Evolutionary conservation across 805 yeast genomes (phyloP).

Genomic region (Ogataea philodendri): DNA sequence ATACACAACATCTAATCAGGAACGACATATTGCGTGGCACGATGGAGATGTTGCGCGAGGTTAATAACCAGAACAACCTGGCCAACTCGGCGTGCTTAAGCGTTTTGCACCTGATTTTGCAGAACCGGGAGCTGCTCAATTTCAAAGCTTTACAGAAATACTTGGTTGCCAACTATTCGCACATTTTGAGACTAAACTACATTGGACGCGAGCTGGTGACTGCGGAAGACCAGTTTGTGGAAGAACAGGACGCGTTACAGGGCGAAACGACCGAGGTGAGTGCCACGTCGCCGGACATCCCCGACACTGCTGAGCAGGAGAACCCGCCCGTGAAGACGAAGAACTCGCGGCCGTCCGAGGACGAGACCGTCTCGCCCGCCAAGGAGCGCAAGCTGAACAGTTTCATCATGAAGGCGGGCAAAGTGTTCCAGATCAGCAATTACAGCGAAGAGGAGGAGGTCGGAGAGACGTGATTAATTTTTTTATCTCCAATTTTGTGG

Average conservation of each 20-base stretch:
- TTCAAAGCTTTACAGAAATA: constrained; percentile 23
- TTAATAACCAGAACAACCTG: constrained; percentile 54
- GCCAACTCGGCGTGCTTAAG: constrained; percentile 76
- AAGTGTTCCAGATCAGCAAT: constrained; percentile 18
- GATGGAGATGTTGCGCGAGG: constrained; percentile 47
- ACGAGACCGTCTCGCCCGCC: constrained; percentile 18
- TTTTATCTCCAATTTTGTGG: constrained; percentile 11
- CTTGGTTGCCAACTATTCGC: constrained; percentile 19
- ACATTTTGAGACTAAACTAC: constrained; percentile 17
- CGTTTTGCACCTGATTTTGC: constrained; percentile 35
- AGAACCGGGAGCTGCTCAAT: constrained; percentile 21
- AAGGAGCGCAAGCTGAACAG: constrained; percentile 23
- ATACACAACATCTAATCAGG: constrained; percentile 54
- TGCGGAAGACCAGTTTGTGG: constrained; percentile 3
- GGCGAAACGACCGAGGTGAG: constrained; percentile 22
- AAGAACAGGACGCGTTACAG: constrained; percentile 8
- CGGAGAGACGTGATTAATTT: constrained; percentile 4
- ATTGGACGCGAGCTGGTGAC: constrained; percentile 24
- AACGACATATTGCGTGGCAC: constrained; percentile 50
- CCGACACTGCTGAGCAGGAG: constrained; percentile 12
- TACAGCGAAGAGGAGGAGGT: constrained; percentile 6
- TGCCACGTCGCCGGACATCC: constrained; percentile 22
- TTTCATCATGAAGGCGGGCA: constrained; percentile 20
- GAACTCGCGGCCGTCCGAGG: constrained; percentile 14
- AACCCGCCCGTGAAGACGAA: constrained; percentile 11